Evolutionary conservation across 2,329 filamentous ascomycete genomes (phyloP).

Genomic region (Neoascochyta sp.): DNA sequence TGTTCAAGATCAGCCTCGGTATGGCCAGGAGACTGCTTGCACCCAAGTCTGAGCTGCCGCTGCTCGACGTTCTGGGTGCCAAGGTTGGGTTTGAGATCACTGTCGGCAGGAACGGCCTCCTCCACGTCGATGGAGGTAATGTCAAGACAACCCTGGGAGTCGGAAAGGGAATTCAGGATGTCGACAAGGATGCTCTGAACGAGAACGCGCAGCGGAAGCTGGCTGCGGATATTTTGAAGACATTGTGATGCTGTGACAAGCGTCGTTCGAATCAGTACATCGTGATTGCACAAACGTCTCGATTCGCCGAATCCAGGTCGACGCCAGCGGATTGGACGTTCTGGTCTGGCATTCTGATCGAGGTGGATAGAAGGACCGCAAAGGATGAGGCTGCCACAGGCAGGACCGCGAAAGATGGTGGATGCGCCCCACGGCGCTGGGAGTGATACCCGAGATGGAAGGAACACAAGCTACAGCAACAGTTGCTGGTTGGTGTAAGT

Average conservation of each 20-base stretch:
- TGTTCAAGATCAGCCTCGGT: constrained; percentile 73
- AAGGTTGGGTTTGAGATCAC: constrained; percentile 90
- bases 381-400: too few species aligned
- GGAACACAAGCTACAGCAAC: too few species aligned
- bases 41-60: constrained; percentile 59
- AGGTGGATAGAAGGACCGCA: too few species aligned
- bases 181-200: constrained; percentile 65
- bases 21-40: constrained; percentile 76
- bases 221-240: constrained; percentile 63
- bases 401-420: too few species aligned
- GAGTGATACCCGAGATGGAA: too few species aligned
- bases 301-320: too few species aligned
- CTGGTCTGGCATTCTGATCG: too few species aligned
- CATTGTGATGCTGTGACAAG: constrained; percentile 45
- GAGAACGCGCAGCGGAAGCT: constrained; percentile 67
- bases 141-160: constrained; percentile 71
- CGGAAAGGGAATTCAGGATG: constrained; percentile 71
- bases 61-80: constrained; percentile 77
- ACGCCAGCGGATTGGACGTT: too few species aligned
- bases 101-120: constrained; percentile 83
- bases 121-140: constrained; percentile 84
- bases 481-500: too few species aligned
- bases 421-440: too few species aligned
- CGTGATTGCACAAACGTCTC: too few species aligned
- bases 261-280: too few species aligned